Conservation (phyloP, 164 flowering plant species). For the Vitis amurensis region DNA sequence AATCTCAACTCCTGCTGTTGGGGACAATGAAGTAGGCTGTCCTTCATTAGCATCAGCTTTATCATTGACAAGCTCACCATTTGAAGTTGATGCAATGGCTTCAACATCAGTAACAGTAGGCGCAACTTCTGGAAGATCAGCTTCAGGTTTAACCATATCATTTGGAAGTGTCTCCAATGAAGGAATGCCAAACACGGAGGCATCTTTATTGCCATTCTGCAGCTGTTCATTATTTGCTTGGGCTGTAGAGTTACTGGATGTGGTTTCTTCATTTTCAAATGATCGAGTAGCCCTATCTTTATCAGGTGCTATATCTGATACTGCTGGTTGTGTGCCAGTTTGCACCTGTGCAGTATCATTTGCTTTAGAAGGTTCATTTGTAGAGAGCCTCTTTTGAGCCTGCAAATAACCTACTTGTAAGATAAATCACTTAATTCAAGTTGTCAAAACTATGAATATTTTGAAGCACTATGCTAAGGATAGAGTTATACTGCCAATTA, state of each 20-base stretch:
- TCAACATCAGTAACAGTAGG: constrained; percentile 25
- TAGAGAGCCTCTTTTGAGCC: constrained; percentile 44
- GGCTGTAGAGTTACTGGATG: constrained; percentile 16
- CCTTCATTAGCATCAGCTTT: constrained; percentile 30
- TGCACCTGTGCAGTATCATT: constrained; percentile 35
- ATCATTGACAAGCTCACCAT: constrained; percentile 38
- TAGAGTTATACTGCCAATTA: constrained; percentile 14
- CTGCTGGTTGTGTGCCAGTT: constrained; percentile 23
- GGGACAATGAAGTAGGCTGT: constrained; percentile 24
- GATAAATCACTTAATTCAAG: not conserved
- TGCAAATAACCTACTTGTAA: constrained; percentile 24
- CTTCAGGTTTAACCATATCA: constrained; percentile 30
- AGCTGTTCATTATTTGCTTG: constrained; percentile 30
- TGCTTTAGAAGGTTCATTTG: constrained; percentile 33
- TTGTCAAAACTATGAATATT: not conserved
- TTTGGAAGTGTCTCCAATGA: constrained; percentile 24
- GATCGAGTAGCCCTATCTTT: constrained; percentile 20
- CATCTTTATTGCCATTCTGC: constrained; percentile 30
- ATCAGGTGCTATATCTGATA: constrained; percentile 32
- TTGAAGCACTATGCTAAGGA: not conserved
- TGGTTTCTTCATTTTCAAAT: constrained; percentile 29
- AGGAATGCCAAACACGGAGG: constrained; percentile 19
- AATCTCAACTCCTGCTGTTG: constrained; percentile 29
- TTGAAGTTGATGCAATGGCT: constrained; percentile 28
- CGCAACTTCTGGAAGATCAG: constrained; percentile 28